Conservation (phyloP, 176 grass and related monocot genomes). For the Cymbopogon citratus region DNA sequence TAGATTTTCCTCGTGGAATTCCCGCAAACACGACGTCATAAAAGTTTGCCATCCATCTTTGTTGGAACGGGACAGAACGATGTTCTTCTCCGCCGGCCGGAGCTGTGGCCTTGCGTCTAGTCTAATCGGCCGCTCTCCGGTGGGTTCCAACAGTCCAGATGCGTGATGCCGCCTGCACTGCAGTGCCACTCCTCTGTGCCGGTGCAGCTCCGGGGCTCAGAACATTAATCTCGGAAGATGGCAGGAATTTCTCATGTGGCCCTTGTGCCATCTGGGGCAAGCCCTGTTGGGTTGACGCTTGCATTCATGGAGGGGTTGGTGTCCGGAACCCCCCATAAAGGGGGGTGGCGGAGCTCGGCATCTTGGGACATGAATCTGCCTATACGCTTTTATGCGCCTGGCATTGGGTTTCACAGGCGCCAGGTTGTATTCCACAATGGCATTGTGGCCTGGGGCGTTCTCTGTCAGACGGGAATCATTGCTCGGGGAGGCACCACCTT, state of each 20-base stretch:
- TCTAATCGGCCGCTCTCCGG: constrained; percentile 1
- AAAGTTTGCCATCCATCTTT: neutral
- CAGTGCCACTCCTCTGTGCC: constrained; percentile 6
- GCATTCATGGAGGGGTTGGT: constrained; percentile 44
- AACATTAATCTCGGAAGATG: constrained; percentile 38
- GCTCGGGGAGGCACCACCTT: constrained; percentile 10
- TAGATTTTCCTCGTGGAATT: constrained; percentile 1
- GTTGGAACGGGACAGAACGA: neutral
- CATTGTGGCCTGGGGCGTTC: constrained; percentile 34
- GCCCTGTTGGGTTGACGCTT: constrained; percentile 45
- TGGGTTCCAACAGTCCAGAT: constrained; percentile 5
- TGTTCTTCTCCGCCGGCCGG: neutral
- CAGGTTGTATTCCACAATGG: constrained; percentile 39
- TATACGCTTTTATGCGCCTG: constrained; percentile 29
- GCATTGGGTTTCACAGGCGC: constrained; percentile 42
- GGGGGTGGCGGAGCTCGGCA: constrained; percentile 13
- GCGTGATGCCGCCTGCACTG: constrained; percentile 19
- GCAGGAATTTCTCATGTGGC: constrained; percentile 39
- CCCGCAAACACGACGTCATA: neutral
- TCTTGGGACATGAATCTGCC: constrained; percentile 47
- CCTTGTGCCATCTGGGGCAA: constrained; percentile 22
- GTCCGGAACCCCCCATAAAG: constrained; percentile 37
- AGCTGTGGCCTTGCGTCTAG: neutral
- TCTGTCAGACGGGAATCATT: constrained; percentile 46
- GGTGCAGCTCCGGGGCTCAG: constrained; percentile 22